Conservation (phyloP, 2,329 filamentous ascomycete genomes). For the Fusarium hostae region DNA sequence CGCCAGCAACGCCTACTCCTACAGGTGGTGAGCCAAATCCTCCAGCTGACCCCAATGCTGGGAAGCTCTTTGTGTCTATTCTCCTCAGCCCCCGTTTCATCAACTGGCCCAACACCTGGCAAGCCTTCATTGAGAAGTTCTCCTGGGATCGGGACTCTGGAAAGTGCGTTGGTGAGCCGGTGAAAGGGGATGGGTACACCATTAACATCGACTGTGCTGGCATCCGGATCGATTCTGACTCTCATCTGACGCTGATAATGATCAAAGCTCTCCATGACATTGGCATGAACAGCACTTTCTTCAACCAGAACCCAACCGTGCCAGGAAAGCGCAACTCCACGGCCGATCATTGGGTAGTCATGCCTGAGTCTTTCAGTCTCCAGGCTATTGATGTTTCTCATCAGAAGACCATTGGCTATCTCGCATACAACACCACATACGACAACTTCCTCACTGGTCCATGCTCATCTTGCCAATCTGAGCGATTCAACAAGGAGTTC, state of each 20-base stretch:
- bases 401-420: slow-evolving; percentile 49
- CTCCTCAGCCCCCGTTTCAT: slow-evolving; percentile 53
- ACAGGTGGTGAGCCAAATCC: slow-evolving; percentile 46
- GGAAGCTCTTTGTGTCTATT: slow-evolving; percentile 48
- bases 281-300: slow-evolving; percentile 53
- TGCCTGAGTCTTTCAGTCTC: slow-evolving; percentile 53
- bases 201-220: slow-evolving; percentile 53
- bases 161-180: slow-evolving; percentile 48
- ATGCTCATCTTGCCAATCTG: slow-evolving; percentile 51
- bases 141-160: slow-evolving; percentile 54
- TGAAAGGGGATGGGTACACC: slow-evolving; percentile 50
- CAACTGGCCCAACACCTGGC: slow-evolving; percentile 54
- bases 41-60: slow-evolving; percentile 45
- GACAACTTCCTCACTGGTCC: slow-evolving; percentile 52
- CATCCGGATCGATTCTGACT: slow-evolving; percentile 52
- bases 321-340: slow-evolving; percentile 47
- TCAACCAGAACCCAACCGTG: slow-evolving; percentile 54
- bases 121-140: slow-evolving; percentile 54
- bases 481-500: slow-evolving; percentile 51
- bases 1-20: slow-evolving; percentile 40
- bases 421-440: slow-evolving; percentile 53
- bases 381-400: slow-evolving; percentile 49
- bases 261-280: slow-evolving; percentile 54
- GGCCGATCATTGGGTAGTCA: slow-evolving; percentile 51
- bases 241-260: slow-evolving; percentile 53